A percentile compares a stretch with the other conserved stretches of the same genome.
Conservation (phyloP, 306 rosid species). For the Glycine soja region DNA sequence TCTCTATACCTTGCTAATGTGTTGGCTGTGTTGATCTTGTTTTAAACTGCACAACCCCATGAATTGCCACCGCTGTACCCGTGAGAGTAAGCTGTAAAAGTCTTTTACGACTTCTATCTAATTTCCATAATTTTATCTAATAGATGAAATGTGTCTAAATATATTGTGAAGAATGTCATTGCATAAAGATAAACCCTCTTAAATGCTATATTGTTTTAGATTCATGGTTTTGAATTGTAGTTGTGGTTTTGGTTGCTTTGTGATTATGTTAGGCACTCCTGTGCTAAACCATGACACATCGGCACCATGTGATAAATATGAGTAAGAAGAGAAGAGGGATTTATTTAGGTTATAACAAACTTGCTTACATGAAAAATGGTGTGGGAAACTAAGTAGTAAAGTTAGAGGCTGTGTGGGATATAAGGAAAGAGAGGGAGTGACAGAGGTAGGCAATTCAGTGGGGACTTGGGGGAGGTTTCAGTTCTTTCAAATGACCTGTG, state of each 20-base stretch:
- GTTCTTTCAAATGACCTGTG: neutral
- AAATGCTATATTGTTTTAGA: constrained; percentile 3
- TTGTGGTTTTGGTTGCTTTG: neutral
- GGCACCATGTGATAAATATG: no score
- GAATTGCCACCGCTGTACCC: neutral
- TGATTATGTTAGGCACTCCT: neutral
- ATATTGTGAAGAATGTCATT: constrained; percentile 2
- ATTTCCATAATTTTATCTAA: constrained; percentile 25
- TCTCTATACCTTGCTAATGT: neutral
- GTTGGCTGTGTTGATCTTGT: constrained; percentile 9
- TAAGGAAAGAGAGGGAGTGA: neutral
- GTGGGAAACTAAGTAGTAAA: neutral
- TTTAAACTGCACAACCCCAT: constrained; percentile 3
- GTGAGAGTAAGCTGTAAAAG: constrained; percentile 20
- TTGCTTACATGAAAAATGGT: neutral
- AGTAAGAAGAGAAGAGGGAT: neutral
- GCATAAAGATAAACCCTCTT: constrained; percentile 15
- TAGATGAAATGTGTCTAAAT: constrained; percentile 11
- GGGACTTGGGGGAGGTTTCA: neutral
- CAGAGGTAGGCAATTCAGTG: neutral
- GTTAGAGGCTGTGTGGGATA: neutral
- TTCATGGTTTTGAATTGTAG: neutral
- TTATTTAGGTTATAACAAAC: neutral
- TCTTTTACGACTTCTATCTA: neutral
- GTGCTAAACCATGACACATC: neutral